Evolutionary conservation across 2,329 filamentous ascomycete species (phyloP), one percentile per base, ranked within the genome.

Genomic region (Dactylellina parvicollis): DNA sequence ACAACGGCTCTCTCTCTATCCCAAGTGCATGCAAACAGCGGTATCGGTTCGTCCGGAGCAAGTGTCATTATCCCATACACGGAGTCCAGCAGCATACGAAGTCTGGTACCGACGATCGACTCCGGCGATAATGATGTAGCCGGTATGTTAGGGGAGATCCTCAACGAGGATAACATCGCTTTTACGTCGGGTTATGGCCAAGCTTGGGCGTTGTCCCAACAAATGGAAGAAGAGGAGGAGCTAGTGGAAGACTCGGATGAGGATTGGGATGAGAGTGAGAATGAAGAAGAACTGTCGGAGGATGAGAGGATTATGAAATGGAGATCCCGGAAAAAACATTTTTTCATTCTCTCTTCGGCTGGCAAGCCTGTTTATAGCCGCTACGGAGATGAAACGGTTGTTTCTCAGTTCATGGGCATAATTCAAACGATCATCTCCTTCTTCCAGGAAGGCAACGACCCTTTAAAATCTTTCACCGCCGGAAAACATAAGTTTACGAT

Each of bases 361-460:
- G 95, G 95, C 18, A 99, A 99, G 80, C 96, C 95, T 9, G 96
- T 99, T 52, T 99, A 94, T 85, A 98, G 92, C 78, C 87, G 96
- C 52, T 94, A 99, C 79, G 95, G 96, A 40, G 92, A 97, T 77
- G 86, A 96, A 76, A 88, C 90, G 61, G 83, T 98, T 44, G 92
- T 98, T 79, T 96, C 96, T 77, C 90, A 91, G 55, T 97, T 95
- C 77, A 94, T 98, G 80, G 95, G 95, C 40, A 90, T 99, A 16
- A 89, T 97, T 1, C 95, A 98, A 80, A 99, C 95, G 44, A 94
- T 99, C 77, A 96, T 99, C 75, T 98, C 95, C 0, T 97, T 97
- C 80, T 98, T 96, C 79, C 90, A 96, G 79, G 89, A 89, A 47
- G 74, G 61, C 20, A 86, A 90, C 64, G 91, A 96, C 79, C 87